Conservation (phyloP, 2,329 filamentous ascomycete species). For the Fusarium graminum region DNA sequence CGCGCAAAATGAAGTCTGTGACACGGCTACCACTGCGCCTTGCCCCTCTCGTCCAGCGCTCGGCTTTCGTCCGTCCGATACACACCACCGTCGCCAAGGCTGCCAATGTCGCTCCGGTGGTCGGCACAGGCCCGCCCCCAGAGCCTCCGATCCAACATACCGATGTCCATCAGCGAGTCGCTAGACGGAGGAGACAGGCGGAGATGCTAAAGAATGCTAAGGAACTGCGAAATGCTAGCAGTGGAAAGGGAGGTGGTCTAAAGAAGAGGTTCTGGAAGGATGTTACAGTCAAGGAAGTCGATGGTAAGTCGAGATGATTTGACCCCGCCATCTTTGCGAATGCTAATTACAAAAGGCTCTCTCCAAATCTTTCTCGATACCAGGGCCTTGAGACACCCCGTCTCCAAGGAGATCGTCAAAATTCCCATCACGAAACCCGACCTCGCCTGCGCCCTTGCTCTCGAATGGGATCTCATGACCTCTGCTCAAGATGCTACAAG, state of each 20-base stretch:
- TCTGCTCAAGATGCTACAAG: slow-evolving; percentile 86
- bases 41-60: slow-evolving; percentile 42
- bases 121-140: slow-evolving; percentile 71
- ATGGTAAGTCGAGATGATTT: slow-evolving; percentile 62
- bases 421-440: slow-evolving; percentile 82
- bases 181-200: slow-evolving; percentile 66
- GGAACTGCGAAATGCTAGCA: slow-evolving; percentile 58
- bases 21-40: slow-evolving; percentile 57
- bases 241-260: slow-evolving; percentile 58
- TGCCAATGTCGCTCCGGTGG: slow-evolving; percentile 65
- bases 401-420: slow-evolving; percentile 77
- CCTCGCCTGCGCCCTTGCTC: slow-evolving; percentile 85
- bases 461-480: slow-evolving; percentile 92
- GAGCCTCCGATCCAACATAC: slow-evolving; percentile 63
- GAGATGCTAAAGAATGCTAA: slow-evolving; percentile 66
- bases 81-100: slow-evolving; percentile 53
- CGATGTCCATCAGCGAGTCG: slow-evolving; percentile 60
- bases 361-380: slow-evolving; percentile 79
- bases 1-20: slow-evolving; percentile 57
- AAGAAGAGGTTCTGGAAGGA: slow-evolving; percentile 91
- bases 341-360: slow-evolving; percentile 53
- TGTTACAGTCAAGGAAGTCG: slow-evolving; percentile 75
- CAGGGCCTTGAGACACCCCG: slow-evolving; percentile 82
- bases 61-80: slow-evolving; percentile 48
- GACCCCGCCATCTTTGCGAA: slow-evolving; percentile 2